Conservation (phyloP, 495 filamentous ascomycete species). For the Paragyromitra xinjiangensis region DNA sequence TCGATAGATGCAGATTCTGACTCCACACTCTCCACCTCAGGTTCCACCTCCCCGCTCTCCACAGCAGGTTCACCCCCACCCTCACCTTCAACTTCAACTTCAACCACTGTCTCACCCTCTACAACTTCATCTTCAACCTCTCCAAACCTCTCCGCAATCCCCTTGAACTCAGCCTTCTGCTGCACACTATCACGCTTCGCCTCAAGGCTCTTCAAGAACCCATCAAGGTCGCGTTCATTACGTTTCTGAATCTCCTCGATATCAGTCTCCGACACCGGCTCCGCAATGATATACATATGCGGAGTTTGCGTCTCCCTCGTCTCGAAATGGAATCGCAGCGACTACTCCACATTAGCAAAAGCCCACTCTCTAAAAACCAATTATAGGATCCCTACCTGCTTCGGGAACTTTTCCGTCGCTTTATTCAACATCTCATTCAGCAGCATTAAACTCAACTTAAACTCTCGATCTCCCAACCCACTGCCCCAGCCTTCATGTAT, state of each 20-base stretch:
- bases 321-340: constrained; percentile 87
- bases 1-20: constrained; percentile 9
- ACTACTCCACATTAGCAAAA: constrained; percentile 61
- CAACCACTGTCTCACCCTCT: constrained; percentile 13
- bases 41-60: constrained; percentile 31
- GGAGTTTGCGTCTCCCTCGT: constrained; percentile 68
- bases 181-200: constrained; percentile 37
- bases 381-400: constrained; percentile 60
- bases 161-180: constrained; percentile 38
- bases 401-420: constrained; percentile 75
- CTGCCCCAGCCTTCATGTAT: constrained; percentile 77
- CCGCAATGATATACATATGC: constrained; percentile 88
- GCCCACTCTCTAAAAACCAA: not conserved
- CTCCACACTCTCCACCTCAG: constrained; percentile 14
- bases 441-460: constrained; percentile 77
- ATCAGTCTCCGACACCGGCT: constrained; percentile 77
- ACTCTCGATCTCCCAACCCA: constrained; percentile 83
- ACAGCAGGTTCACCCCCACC: not conserved
- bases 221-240: constrained; percentile 69
- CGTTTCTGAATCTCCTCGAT: constrained; percentile 77
- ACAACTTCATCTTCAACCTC: constrained; percentile 1
- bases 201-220: constrained; percentile 63
- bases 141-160: constrained; percentile 49
- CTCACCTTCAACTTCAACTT: constrained; percentile 15
- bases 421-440: constrained; percentile 80